phyloP scores from a whole-genome alignment of 2,329 filamentous ascomycete species.

The Monilinia polystroma region DNA sequence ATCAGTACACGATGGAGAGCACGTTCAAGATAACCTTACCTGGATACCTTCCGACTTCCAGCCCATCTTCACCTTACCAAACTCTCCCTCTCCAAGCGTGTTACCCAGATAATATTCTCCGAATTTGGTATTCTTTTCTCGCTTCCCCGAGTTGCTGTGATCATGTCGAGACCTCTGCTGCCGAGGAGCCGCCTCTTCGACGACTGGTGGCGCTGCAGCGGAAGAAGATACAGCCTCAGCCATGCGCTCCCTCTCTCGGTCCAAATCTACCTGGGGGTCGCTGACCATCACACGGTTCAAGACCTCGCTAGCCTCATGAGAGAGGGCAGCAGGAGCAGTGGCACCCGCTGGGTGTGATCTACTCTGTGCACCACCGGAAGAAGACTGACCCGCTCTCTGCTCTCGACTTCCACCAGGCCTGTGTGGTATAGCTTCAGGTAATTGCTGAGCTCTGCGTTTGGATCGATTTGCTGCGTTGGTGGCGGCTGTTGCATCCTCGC shows the following conservation, averaged over 20 bases:
- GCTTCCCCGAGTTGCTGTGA: conserved; percentile 47
- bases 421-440: conserved; percentile 47
- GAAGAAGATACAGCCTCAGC: conserved; percentile 54
- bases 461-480: conserved; percentile 45
- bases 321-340: conserved; percentile 54
- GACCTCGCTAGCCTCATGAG: conserved; percentile 75
- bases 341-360: conserved; percentile 42
- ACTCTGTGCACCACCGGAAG: conserved; percentile 39
- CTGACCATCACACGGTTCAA: conserved; percentile 75
- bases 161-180: conserved; percentile 58
- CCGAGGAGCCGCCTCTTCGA: conserved; percentile 45
- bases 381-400: conserved; percentile 41
- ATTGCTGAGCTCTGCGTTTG: conserved; percentile 48
- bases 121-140: conserved; percentile 80
- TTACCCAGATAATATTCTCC: conserved; percentile 95
- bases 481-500: conserved; percentile 40
- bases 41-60: conserved; percentile 96
- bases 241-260: conserved; percentile 68
- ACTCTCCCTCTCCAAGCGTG: conserved; percentile 95
- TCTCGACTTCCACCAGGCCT: conserved; percentile 45
- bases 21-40: conserved; percentile 45
- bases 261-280: conserved; percentile 71
- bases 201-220: conserved; percentile 46
- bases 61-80: conserved; percentile 96
- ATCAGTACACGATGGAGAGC: background rate